A percentile compares a stretch with the other conserved stretches of the same genome.
These are phyloP conservation scores for Epichloe bromicola DNA, from an alignment of 2,329 filamentous ascomycete species.

Conservation along the genomic window DNA sequence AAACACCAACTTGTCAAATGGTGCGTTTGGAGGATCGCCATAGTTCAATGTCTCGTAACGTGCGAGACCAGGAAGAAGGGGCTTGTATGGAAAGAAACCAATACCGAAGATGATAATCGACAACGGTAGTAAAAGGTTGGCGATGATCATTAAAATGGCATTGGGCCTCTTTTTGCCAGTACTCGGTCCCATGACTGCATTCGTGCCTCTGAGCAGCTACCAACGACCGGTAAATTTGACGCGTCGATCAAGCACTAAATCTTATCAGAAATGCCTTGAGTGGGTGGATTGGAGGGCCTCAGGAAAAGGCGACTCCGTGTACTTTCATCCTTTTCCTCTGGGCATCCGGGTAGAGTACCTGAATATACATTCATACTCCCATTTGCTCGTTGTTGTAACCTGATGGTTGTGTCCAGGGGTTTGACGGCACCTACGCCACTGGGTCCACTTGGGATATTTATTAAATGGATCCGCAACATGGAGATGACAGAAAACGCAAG, in stretches of 20 bases:
- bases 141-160: conserved; percentile 40
- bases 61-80: conserved; percentile 76
- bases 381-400: neutral
- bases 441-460: neutral
- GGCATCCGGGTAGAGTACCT: neutral
- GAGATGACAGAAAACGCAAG: neutral
- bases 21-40: conserved; percentile 45
- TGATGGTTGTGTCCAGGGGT: neutral
- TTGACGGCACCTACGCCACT: neutral
- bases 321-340: neutral
- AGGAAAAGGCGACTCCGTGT: neutral
- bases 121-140: conserved; percentile 66
- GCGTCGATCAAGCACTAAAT: neutral
- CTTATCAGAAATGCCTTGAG: neutral
- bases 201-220: neutral
- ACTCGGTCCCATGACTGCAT: conserved; percentile 13
- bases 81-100: conserved; percentile 97
- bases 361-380: neutral
- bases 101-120: conserved; percentile 68
- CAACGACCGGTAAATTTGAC: neutral
- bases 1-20: conserved; percentile 84
- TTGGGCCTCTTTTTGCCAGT: conserved; percentile 16
- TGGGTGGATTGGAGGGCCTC: neutral
- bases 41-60: conserved; percentile 44
- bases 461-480: neutral